phyloP scores from a whole-genome alignment of 352 stramenopile genomes.

The Phytophthora foliorum region DNA sequence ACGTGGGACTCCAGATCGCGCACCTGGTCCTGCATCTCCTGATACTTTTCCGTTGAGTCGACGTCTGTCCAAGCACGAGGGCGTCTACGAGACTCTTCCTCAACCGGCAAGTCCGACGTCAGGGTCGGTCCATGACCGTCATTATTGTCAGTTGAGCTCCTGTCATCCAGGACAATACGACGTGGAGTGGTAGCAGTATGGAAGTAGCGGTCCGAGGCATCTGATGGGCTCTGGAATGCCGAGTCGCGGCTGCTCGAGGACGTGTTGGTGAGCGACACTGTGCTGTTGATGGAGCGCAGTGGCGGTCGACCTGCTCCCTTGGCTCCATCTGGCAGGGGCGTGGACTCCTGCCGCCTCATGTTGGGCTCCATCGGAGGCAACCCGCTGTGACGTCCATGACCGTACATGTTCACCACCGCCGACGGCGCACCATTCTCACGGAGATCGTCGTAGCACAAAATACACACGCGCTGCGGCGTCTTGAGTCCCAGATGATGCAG shows the following conservation, averaged over 20 bases:
- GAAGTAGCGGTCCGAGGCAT: slow-evolving; percentile 36
- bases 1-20: slow-evolving; percentile 76
- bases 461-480: slow-evolving; percentile 79
- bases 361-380: slow-evolving; percentile 45
- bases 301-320: slow-evolving; percentile 37
- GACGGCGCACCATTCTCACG: slow-evolving; percentile 76
- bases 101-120: slow-evolving; percentile 38
- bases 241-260: slow-evolving; percentile 41
- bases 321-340: slow-evolving; percentile 18
- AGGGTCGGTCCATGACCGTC: slow-evolving; percentile 22
- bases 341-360: slow-evolving; percentile 40
- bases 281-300: slow-evolving; percentile 50
- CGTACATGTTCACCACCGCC: slow-evolving; percentile 83
- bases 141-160: slow-evolving; percentile 26
- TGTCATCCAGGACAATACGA: slow-evolving; percentile 20
- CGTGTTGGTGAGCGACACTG: slow-evolving; percentile 42
- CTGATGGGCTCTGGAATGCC: slow-evolving; percentile 42
- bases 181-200: slow-evolving; percentile 26
- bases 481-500: slow-evolving; percentile 70
- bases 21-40: slow-evolving; percentile 75
- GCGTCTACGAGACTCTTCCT: slow-evolving; percentile 48
- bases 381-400: slow-evolving; percentile 39
- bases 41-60: slow-evolving; percentile 60
- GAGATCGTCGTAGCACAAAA: slow-evolving; percentile 84
- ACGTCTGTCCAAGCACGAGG: slow-evolving; percentile 75